phyloP scores from a whole-genome alignment of 805 yeast species.

The Debaryomyces hansenii region DNA sequence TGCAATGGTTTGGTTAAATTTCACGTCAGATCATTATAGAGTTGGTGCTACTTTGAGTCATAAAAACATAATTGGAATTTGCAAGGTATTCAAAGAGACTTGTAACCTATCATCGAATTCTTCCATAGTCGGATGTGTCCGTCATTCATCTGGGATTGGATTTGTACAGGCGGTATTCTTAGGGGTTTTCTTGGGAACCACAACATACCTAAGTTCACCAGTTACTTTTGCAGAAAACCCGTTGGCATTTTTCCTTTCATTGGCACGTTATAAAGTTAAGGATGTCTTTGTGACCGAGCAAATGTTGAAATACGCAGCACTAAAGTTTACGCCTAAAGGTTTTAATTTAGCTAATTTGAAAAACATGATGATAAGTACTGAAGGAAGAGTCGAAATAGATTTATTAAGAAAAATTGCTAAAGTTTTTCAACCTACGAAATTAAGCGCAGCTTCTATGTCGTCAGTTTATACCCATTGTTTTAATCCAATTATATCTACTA shows the following conservation, averaged over 20 bases:
- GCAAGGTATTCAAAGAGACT: conserved; percentile 89
- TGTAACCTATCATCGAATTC: conserved; percentile 73
- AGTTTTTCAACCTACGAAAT: conserved; percentile 60
- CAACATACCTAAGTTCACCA: conserved; percentile 80
- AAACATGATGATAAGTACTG: conserved; percentile 82
- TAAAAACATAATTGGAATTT: conserved; percentile 65
- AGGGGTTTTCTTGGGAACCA: conserved; percentile 84
- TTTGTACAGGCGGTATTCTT: conserved; percentile 80
- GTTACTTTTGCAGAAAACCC: conserved; percentile 78
- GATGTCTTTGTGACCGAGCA: conserved; percentile 84
- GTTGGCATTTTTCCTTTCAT: conserved; percentile 61
- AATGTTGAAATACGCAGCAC: conserved; percentile 74
- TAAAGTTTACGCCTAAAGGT: conserved; percentile 58
- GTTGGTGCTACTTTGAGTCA: conserved; percentile 61
- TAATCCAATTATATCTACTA: conserved; percentile 79
- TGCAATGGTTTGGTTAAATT: conserved; percentile 66
- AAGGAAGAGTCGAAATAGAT: conserved; percentile 68
- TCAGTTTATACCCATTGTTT: conserved; percentile 75
- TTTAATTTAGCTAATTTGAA: conserved; percentile 62
- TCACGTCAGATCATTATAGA: conserved; percentile 70
- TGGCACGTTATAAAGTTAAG: conserved; percentile 77
- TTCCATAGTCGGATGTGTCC: conserved; percentile 82
- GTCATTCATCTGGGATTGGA: conserved; percentile 84
- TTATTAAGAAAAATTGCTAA: conserved; percentile 58
- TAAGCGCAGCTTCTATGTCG: conserved; percentile 69